Percentiles rank a stretch among this genome's conserved stretches.
Evolutionary conservation across 768 basidiomycete genomes (phyloP).

Genomic region (Russula sp.): DNA sequence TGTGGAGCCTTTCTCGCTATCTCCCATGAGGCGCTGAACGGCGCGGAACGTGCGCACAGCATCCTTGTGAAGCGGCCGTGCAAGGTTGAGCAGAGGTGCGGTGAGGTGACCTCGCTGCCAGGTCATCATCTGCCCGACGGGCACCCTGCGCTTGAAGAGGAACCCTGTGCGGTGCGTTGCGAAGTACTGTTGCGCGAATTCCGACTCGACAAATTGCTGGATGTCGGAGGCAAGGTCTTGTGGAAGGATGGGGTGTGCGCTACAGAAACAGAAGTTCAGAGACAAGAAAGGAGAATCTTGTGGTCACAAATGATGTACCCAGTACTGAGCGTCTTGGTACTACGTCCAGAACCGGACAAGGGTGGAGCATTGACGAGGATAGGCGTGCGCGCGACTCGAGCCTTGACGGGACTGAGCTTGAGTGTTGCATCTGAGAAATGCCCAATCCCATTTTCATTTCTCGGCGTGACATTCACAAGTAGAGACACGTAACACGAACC

Average conservation of each 20-base stretch:
- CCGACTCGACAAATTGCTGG: slow-evolving; percentile 77
- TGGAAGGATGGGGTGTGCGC: slow-evolving; percentile 72
- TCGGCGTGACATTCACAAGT: background rate
- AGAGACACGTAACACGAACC: slow-evolving; percentile 36
- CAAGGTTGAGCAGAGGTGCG: slow-evolving; percentile 67
- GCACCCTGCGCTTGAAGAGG: slow-evolving; percentile 74
- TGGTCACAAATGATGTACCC: slow-evolving; percentile 41
- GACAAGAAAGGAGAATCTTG: background rate
- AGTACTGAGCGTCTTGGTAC: slow-evolving; percentile 47
- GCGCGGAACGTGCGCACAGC: slow-evolving; percentile 83
- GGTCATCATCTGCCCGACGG: slow-evolving; percentile 80
- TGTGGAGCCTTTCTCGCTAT: slow-evolving; percentile 66
- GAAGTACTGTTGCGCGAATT: slow-evolving; percentile 84
- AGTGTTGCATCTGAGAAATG: slow-evolving; percentile 47
- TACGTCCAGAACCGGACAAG: background rate
- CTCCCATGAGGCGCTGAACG: slow-evolving; percentile 90
- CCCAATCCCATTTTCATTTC: background rate
- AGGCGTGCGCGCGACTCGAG: slow-evolving; percentile 51
- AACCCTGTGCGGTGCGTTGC: slow-evolving; percentile 86
- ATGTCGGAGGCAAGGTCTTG: slow-evolving; percentile 78
- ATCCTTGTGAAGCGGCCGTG: slow-evolving; percentile 59
- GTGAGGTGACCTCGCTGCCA: slow-evolving; percentile 77
- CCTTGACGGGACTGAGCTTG: slow-evolving; percentile 70
- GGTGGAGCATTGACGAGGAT: slow-evolving; percentile 42
- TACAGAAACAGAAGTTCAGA: slow-evolving; percentile 26